Evolutionary conservation across 441 rosid genomes (phyloP).

Genomic region (Aquilaria agallochum): DNA sequence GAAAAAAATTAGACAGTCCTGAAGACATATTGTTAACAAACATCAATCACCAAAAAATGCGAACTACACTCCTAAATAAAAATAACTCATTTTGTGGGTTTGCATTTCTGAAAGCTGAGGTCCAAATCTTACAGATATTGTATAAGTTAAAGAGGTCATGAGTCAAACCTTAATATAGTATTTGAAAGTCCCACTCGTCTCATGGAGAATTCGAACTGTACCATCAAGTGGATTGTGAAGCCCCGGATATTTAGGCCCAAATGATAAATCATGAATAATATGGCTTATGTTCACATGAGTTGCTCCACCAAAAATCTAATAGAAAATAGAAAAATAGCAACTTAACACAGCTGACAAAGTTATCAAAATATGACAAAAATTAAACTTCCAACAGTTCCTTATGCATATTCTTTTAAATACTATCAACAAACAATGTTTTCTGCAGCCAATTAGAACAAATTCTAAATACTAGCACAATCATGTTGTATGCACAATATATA

Average conservation of each 20-base stretch:
- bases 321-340: conserved; percentile 8
- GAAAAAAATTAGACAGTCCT: too few relatives aligned
- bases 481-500: too few relatives aligned
- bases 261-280: conserved; percentile 76
- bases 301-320: conserved; percentile 83
- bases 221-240: conserved; percentile 89
- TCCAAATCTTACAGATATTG: neutral
- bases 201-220: conserved; percentile 59
- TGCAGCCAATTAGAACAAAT: too few relatives aligned
- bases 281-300: conserved; percentile 87
- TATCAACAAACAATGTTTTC: too few relatives aligned
- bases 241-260: conserved; percentile 93
- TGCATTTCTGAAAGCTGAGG: neutral
- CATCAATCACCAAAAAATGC: too few relatives aligned
- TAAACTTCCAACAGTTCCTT: too few relatives aligned
- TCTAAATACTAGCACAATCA: too few relatives aligned
- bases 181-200: conserved; percentile 83
- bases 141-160: conserved; percentile 13
- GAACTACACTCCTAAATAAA: too few relatives aligned
- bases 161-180: conserved; percentile 85
- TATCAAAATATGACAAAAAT: neutral
- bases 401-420: too few relatives aligned
- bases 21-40: too few relatives aligned
- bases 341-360: neutral
- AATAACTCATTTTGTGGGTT: neutral